These are phyloP conservation scores for Anisodus tanguticus DNA, from an alignment of 257 asterid genomes.

Conservation along the genomic window DNA sequence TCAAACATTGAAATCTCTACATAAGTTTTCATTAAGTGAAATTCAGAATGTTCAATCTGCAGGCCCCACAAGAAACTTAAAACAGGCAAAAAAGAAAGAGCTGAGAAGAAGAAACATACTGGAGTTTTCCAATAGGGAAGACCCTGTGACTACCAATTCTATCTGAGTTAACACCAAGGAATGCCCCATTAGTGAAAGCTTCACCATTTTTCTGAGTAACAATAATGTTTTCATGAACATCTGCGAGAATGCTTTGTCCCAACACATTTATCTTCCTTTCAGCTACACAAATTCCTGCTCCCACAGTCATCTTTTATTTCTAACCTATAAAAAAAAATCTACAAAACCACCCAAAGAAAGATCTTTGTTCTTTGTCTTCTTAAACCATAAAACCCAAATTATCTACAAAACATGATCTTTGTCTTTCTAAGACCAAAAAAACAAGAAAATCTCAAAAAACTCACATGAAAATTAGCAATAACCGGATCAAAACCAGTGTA, in stretches of 20 bases:
- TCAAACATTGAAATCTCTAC: neutral
- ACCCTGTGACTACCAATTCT: conserved; percentile 69
- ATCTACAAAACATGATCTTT: no score
- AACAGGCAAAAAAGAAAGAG: neutral
- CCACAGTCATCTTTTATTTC: conserved; percentile 46
- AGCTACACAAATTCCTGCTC: conserved; percentile 57
- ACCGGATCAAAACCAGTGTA: no score
- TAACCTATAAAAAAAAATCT: neutral
- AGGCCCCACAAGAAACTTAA: neutral
- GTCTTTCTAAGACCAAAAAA: no score
- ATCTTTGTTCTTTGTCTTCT: no score
- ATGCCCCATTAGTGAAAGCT: conserved; percentile 63
- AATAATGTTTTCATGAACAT: conserved; percentile 58
- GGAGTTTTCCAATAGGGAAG: conserved; percentile 80
- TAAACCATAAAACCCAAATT: no score
- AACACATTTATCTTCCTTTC: conserved; percentile 67
- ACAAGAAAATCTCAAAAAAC: neutral
- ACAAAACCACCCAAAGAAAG: no score
- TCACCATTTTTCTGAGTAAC: conserved; percentile 77
- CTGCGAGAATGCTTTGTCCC: conserved; percentile 62
- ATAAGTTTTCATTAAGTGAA: neutral
- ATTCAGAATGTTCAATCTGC: no score
- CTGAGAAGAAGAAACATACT: conserved; percentile 46
- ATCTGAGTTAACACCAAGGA: conserved; percentile 77
- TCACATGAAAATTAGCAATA: no score